A percentile compares a stretch with the other conserved stretches of the same genome.
These are phyloP conservation scores for Nicotiana undulata DNA, from an alignment of 257 asterid genomes.

Conservation along the genomic window DNA sequence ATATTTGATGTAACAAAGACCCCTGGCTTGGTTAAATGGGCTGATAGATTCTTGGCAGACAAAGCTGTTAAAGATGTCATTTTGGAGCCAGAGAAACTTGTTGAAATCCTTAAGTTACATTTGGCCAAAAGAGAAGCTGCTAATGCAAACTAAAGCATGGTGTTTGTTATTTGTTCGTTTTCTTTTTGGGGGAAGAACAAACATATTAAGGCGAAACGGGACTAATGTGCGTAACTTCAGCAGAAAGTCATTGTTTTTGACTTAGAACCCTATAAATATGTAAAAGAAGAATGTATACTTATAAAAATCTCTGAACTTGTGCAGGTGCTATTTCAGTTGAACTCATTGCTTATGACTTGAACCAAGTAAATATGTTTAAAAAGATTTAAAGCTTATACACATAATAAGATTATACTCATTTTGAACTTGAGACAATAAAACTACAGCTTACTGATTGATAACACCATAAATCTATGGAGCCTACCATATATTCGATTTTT, in stretches of 20 bases:
- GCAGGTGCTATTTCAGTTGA: neutral
- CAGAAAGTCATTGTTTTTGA: neutral
- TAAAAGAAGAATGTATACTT: neutral
- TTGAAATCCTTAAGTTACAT: conserved; percentile 10
- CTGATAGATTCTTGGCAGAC: conserved; percentile 16
- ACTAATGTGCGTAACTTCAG: neutral
- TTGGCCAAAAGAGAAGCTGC: conserved; percentile 7
- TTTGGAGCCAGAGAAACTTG: conserved; percentile 15
- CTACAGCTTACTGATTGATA: neutral
- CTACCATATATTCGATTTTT: too few relatives aligned
- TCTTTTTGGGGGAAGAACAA: too few relatives aligned
- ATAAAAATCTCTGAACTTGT: neutral
- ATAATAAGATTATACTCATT: too few relatives aligned
- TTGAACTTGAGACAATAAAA: neutral
- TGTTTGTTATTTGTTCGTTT: neutral
- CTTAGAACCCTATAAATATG: neutral
- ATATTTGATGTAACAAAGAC: conserved; percentile 4
- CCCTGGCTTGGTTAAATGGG: conserved; percentile 25
- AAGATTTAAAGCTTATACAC: neutral
- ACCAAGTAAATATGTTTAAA: neutral
- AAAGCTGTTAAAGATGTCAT: conserved; percentile 20
- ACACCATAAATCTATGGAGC: neutral
- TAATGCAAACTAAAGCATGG: conserved; percentile 1
- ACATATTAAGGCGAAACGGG: too few relatives aligned
- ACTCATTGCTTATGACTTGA: neutral